phyloP scores from a whole-genome alignment of 306 rosid genomes.

The Carpinus fangiana region DNA sequence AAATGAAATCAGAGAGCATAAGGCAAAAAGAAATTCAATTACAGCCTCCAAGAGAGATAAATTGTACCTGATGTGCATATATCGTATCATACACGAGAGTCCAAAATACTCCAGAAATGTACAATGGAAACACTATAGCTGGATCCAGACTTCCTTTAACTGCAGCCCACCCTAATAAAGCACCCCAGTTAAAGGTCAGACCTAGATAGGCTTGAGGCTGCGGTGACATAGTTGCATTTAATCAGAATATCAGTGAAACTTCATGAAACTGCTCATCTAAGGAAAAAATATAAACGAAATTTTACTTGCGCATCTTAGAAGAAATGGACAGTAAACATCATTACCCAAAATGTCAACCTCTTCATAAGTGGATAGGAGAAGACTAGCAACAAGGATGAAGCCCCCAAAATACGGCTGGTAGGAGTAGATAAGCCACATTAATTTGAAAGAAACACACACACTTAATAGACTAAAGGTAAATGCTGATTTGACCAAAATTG shows the following conservation, averaged over 20 bases:
- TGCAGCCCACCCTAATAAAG: constrained; percentile 94
- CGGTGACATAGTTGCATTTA: constrained; percentile 29
- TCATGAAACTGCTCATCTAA: constrained; percentile 26
- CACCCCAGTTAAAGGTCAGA: constrained; percentile 93
- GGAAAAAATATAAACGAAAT: constrained; percentile 3
- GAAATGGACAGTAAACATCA: constrained; percentile 23
- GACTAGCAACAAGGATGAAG: constrained; percentile 86
- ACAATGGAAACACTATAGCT: constrained; percentile 75
- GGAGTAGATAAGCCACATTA: constrained; percentile 22
- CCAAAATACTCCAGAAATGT: constrained; percentile 86
- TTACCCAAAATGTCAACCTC: constrained; percentile 93
- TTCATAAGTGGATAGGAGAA: constrained; percentile 96
- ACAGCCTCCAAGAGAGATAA: constrained; percentile 9
- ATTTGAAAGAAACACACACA: constrained; percentile 8
- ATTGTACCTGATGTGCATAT: constrained; percentile 91
- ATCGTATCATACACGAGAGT: constrained; percentile 92
- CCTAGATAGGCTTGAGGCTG: constrained; percentile 98
- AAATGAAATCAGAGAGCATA: constrained; percentile 5
- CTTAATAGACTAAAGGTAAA: constrained; percentile 5
- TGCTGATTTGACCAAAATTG: constrained; percentile 2
- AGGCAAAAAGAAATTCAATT: constrained; percentile 16
- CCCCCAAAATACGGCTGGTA: constrained; percentile 78
- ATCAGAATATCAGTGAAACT: constrained; percentile 12
- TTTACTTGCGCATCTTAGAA: background rate
- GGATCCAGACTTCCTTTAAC: constrained; percentile 78